Evolutionary conservation across 805 yeast species (phyloP), one percentile per base, ranked within the genome.

Genomic region (Candida loeiensis): DNA sequence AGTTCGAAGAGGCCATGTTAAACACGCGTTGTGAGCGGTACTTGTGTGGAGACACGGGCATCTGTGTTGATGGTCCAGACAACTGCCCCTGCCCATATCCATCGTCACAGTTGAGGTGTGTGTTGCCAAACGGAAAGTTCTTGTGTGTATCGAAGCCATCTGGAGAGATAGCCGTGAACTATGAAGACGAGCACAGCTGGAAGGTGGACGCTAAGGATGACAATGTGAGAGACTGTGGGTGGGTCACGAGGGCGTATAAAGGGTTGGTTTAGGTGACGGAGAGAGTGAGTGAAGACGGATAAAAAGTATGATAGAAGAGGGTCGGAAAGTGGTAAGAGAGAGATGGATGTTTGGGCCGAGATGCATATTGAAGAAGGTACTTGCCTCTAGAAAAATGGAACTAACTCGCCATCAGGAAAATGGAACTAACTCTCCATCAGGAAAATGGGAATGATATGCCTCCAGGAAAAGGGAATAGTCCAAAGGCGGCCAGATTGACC

Each of bases 31-130:
- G 99, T 55, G 60, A 63, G 7, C 66, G 67, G 4, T 91, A 82
- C 57, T 61, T 91, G 25, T 93, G 99, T 56, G 87, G 87, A 3
- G 95, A 82, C 49, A 87, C 97, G 0, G 68, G 80, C 29, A 70
- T 70, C 7, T 93, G 99, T 65, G 99, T 87, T 0, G 70, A 72
- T 2, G 52, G 61, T 1, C 78, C 87, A 0, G 49, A 71, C 6
- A 85, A 82, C 37, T 93, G 99, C 58, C 96, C 97, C 1, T 93
- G 99, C 58, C 88, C 87, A 2, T 91, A 79, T 55, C 93, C 96
- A 1, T 77, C 80, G 43, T 81, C 95, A 1, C 96, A 91, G 57
- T 54, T 85, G 45, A 84, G 86, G 54, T 93, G 99, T 60, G 56
- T 74, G 2, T 65, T 86, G 29, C 95, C 96, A 0, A 80, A 77